phyloP scores from a whole-genome alignment of 176 grass and related monocot genomes.

The Cymbopogon citratus region DNA sequence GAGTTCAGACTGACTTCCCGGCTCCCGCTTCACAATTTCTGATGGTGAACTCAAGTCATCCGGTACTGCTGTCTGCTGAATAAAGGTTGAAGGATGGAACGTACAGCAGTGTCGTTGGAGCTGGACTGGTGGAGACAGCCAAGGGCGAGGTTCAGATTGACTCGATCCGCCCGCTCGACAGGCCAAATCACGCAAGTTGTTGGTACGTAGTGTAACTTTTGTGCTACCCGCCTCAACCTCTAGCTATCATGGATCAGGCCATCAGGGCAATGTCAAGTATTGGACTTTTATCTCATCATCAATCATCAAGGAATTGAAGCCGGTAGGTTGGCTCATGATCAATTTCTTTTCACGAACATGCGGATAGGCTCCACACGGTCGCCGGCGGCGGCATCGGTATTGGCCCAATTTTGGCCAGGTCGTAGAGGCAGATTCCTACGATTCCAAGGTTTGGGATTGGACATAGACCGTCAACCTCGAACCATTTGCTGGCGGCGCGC shows the following conservation, averaged over 20 bases:
- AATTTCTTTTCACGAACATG: too few species aligned
- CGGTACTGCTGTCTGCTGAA: too few species aligned
- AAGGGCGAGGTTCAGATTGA: background rate
- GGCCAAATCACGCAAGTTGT: background rate
- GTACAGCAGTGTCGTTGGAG: background rate
- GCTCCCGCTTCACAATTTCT: background rate
- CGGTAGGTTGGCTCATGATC: too few species aligned
- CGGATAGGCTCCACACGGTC: background rate
- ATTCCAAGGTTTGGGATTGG: too few species aligned
- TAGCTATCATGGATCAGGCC: background rate
- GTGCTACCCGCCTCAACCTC: background rate
- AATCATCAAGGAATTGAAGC: too few species aligned
- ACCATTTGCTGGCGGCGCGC: too few species aligned
- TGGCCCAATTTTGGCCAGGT: background rate
- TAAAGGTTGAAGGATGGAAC: too few species aligned
- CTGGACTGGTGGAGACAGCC: background rate
- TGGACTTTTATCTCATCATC: background rate
- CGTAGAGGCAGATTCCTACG: background rate
- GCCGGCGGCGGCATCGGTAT: background rate
- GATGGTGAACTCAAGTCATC: background rate
- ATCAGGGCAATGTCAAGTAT: background rate
- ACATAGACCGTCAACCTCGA: too few species aligned
- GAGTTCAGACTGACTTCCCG: background rate
- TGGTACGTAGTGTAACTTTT: background rate
- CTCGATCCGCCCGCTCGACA: background rate